Evolutionary conservation across 1,284 basidiomycete species (phyloP).

Genomic region (Ustilago cynodontis): DNA sequence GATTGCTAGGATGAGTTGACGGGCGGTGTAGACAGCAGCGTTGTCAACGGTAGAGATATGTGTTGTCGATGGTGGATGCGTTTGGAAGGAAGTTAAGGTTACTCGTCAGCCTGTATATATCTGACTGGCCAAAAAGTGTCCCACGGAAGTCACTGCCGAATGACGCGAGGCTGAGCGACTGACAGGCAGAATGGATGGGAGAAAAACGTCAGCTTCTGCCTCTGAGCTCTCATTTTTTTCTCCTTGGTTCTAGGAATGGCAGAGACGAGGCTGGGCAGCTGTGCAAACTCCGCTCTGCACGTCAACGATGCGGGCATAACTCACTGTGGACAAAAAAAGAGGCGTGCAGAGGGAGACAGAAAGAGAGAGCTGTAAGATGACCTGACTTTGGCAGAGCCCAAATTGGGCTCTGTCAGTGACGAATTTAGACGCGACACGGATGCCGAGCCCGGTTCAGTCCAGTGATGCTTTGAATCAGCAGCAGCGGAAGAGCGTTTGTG

Average conservation of each 20-base stretch:
- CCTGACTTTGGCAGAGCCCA: slow-evolving; percentile 32
- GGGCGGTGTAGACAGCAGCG: not conserved
- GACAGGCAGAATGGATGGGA: not conserved
- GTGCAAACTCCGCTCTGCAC: slow-evolving; percentile 25
- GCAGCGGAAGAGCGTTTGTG: too few species aligned
- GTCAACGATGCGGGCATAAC: slow-evolving; percentile 23
- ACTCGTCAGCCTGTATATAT: slow-evolving; percentile 2
- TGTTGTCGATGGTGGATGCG: not conserved
- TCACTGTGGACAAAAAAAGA: not conserved
- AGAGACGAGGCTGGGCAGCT: not conserved
- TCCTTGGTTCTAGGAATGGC: slow-evolving; percentile 4
- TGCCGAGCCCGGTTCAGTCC: slow-evolving; percentile 2
- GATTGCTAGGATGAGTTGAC: slow-evolving; percentile 8
- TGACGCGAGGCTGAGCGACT: slow-evolving; percentile 2
- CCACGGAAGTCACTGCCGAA: slow-evolving; percentile 1
- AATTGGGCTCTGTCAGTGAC: slow-evolving; percentile 7
- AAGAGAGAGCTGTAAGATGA: slow-evolving; percentile 24
- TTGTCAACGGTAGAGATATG: not conserved
- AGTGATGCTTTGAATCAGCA: not conserved
- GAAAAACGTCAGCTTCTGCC: slow-evolving; percentile 1
- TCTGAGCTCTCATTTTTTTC: slow-evolving; percentile 3
- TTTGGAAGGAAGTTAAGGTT: not conserved
- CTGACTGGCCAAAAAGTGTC: not conserved
- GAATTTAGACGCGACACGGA: slow-evolving; percentile 16
- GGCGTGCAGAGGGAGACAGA: not conserved